Evolutionary conservation across 2,329 filamentous ascomycete genomes (phyloP).

Genomic region (Juglanconis juglandina): DNA sequence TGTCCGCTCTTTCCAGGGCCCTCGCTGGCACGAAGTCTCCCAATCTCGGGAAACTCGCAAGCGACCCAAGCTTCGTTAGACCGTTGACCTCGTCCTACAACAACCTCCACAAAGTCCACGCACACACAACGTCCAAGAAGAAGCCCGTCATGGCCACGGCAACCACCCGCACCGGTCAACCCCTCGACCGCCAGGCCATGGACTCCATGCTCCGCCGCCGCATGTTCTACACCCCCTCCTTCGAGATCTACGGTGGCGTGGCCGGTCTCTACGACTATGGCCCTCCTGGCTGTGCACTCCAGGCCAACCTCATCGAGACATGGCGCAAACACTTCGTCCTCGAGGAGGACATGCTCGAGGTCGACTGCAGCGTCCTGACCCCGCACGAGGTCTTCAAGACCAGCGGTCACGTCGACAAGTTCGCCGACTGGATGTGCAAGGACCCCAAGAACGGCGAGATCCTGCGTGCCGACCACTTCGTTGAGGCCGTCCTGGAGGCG

Average conservation of each 20-base stretch:
- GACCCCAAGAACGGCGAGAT: constrained; percentile 97
- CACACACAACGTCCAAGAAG: background rate
- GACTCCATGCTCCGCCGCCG: constrained; percentile 84
- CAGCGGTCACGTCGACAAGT: constrained; percentile 94
- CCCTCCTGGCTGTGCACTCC: constrained; percentile 79
- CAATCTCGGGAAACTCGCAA: constrained; percentile 7
- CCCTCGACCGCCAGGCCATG: constrained; percentile 76
- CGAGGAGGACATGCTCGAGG: constrained; percentile 91
- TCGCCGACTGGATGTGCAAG: constrained; percentile 99
- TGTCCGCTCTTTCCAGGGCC: constrained; percentile 21
- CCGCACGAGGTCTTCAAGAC: constrained; percentile 94
- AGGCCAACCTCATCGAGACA: constrained; percentile 80
- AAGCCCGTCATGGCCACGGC: constrained; percentile 13
- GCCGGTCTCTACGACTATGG: constrained; percentile 92
- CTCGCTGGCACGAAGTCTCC: constrained; percentile 23
- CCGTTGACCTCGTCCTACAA: constrained; percentile 5
- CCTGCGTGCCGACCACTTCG: constrained; percentile 90
- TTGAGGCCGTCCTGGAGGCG: constrained; percentile 87
- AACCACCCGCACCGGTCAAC: constrained; percentile 84
- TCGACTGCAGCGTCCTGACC: constrained; percentile 91
- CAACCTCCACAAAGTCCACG: background rate
- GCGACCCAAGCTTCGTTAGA: constrained; percentile 13
- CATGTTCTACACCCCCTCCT: constrained; percentile 91
- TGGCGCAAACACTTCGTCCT: constrained; percentile 95
- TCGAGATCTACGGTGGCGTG: constrained; percentile 91